Evolutionary conservation across 345 rosid genomes (phyloP), one percentile per base, ranked within the genome.

Genomic region (Pugionium dolabratum): DNA sequence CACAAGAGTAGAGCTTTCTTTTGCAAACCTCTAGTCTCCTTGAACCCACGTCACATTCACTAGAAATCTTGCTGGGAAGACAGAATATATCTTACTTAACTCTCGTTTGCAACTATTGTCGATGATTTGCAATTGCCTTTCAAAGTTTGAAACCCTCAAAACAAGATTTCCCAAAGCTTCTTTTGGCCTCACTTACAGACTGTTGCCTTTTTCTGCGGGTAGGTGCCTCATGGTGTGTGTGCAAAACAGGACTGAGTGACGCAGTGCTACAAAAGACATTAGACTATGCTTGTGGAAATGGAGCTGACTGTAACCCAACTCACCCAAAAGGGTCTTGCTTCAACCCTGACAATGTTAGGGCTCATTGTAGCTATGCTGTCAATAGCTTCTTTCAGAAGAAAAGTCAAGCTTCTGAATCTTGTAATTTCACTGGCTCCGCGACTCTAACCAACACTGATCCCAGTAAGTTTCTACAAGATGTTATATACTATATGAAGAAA

Each of bases 201-300:
- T 59, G 10, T 1, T 28, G 27, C 3, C 29, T 39, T 28, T 28
- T 41, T 8, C 62, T 7, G 46, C 10, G 39, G 62, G 32, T 62
- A 86, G 95, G 80, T 64, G 88, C 85, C 32, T 50, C 82, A 42
- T 90, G 97, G 97, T 94, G 99, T 73, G 86, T 86, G 43, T 94
- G 99, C 92, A 94, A 88, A 66, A 84, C 81, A 0, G 84, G 80
- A 4, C 32, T 72, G 66, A 34, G 79, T 52, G 89, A 86, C 41
- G 4, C 84, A n/a, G 80, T 11, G 30, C 76, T 90, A 43, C 99
- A 94, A 67, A 87, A 68, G 79, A 75, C 97, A 27, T 37, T 94
- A 70, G 99, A 94, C 81, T 94, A 86, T 68, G 97, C 99, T 0
- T 94, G 99, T 75, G 96, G 99, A 47, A 88, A 87, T 62, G 99